Evolutionary conservation across 2,329 filamentous ascomycete species (phyloP), one percentile per base, ranked within the genome.

Genomic region (Phialophora verrucosa): DNA sequence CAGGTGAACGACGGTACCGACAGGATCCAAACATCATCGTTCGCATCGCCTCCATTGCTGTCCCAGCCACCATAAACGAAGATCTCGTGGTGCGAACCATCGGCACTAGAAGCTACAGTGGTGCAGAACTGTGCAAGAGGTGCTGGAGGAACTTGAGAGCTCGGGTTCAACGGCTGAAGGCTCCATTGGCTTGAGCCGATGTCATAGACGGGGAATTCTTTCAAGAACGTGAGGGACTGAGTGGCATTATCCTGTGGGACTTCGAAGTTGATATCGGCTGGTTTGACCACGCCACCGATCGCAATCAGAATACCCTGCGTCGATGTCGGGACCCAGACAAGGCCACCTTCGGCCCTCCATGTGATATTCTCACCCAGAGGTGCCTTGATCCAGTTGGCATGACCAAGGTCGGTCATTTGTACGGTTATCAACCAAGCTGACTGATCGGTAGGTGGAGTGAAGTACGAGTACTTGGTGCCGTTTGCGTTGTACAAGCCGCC

Each of bases 321-420:
- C 1, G 77, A 76, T 0, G 78, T 75, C 5, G 79, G 79, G 6
- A 81, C 69, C 89, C 90, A 92, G 0, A 90, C 87, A 1, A 90
- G 79, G 63, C 90, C 88, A 0, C 88, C 82, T 69, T 85, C 87
- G 4, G 87, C 86, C n/a, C 90, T 84, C 1, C 84, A 84, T 4
- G 79, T 76, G 6, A 89, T 78, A 3, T 73, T 69, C 0, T 71
- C 35, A 0, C 84, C 83, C 2, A 91, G 74, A 0, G 85, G 84
- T 1, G 57, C 66, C 68, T 90, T 91, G 29, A 27, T 50, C 47
- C 88, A 91, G 2, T 70, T 79, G 63, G 85, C 83, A 0, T 74
- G 32, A 2, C 76, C 66, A 73, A 88, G 84, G 0, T 72, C 74
- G 0, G 77, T 73, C 83, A 90, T 85, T 70, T 91, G 83, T 6